A percentile compares a stretch with the other conserved stretches of the same genome.
phyloP scores from a whole-genome alignment of 2,329 filamentous ascomycete genomes.

The Hirsutella thompsonii region DNA sequence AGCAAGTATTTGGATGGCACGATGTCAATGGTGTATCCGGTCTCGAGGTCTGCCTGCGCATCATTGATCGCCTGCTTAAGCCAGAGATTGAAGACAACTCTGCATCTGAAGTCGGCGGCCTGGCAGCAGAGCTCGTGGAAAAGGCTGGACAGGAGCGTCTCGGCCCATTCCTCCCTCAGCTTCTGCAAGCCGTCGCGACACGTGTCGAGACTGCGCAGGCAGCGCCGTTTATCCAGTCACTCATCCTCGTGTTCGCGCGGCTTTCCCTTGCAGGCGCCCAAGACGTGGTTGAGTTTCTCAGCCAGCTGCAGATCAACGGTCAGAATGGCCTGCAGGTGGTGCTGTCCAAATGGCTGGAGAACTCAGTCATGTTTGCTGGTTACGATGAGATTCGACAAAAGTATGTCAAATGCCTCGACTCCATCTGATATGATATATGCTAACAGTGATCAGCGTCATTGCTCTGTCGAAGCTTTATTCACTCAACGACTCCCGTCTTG shows the following conservation, averaged over 20 bases:
- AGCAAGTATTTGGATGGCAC: slow-evolving; percentile 79
- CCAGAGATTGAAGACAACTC: slow-evolving; percentile 81
- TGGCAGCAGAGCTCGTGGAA: slow-evolving; percentile 90
- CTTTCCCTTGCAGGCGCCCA: slow-evolving; percentile 73
- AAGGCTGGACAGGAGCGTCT: slow-evolving; percentile 86
- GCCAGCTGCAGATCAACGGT: slow-evolving; percentile 66
- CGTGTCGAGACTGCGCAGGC: slow-evolving; percentile 72
- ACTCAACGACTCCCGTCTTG: slow-evolving; percentile 68
- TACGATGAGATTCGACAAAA: slow-evolving; percentile 97
- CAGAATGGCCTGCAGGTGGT: slow-evolving; percentile 82
- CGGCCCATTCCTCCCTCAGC: slow-evolving; percentile 77
- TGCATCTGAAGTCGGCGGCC: slow-evolving; percentile 87
- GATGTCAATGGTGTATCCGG: slow-evolving; percentile 71
- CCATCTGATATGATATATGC: slow-evolving; percentile 2
- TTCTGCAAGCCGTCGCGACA: slow-evolving; percentile 78
- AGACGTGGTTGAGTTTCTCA: slow-evolving; percentile 87
- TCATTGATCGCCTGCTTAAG: slow-evolving; percentile 82
- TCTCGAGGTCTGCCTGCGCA: slow-evolving; percentile 76
- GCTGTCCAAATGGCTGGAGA: slow-evolving; percentile 90
- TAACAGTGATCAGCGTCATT: slow-evolving; percentile 54
- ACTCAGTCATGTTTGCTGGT: slow-evolving; percentile 92
- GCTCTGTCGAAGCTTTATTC: slow-evolving; percentile 85
- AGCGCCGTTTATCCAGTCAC: slow-evolving; percentile 84
- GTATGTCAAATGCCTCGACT: slow-evolving; percentile 35
- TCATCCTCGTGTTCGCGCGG: slow-evolving; percentile 90